phyloP scores from a whole-genome alignment of 2,329 filamentous ascomycete species.

The Plectosphaerella sp. region DNA sequence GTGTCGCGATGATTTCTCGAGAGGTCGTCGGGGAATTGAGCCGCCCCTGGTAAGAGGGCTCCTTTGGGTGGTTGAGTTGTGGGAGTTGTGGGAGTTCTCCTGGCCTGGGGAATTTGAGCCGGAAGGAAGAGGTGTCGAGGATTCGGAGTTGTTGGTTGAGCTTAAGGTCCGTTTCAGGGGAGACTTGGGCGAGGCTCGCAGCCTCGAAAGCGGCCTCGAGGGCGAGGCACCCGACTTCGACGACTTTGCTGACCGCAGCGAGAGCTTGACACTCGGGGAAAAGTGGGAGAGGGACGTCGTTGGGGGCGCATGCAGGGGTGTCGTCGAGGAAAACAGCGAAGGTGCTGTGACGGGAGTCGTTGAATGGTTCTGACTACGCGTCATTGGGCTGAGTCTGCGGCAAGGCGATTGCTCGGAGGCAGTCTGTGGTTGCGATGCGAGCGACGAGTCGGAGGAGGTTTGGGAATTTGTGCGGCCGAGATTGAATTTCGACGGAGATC shows the following conservation, averaged over 20 bases:
- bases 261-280: constrained; percentile 62
- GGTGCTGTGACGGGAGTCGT: constrained; percentile 16
- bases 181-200: constrained; percentile 71
- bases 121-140: constrained; percentile 51
- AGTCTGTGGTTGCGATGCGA: not conserved
- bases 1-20: constrained; percentile 47
- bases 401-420: constrained; percentile 34
- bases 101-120: constrained; percentile 33
- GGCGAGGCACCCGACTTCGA: constrained; percentile 50
- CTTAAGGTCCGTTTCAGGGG: constrained; percentile 75
- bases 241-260: constrained; percentile 58
- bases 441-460: constrained; percentile 15
- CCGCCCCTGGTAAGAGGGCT: constrained; percentile 37
- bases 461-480: constrained; percentile 48
- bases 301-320: constrained; percentile 23
- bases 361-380: not conserved
- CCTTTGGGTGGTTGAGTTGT: constrained; percentile 15
- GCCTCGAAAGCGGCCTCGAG: constrained; percentile 52
- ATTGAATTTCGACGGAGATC: constrained; percentile 88
- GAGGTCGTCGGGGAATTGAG: constrained; percentile 35
- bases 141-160: constrained; percentile 66
- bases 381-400: constrained; percentile 28
- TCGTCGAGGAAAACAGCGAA: constrained; percentile 23
- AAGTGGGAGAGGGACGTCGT: constrained; percentile 57
- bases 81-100: constrained; percentile 32